Conservation (phyloP, 805 yeast genomes). For the Spathaspora hagerdaliae region DNA sequence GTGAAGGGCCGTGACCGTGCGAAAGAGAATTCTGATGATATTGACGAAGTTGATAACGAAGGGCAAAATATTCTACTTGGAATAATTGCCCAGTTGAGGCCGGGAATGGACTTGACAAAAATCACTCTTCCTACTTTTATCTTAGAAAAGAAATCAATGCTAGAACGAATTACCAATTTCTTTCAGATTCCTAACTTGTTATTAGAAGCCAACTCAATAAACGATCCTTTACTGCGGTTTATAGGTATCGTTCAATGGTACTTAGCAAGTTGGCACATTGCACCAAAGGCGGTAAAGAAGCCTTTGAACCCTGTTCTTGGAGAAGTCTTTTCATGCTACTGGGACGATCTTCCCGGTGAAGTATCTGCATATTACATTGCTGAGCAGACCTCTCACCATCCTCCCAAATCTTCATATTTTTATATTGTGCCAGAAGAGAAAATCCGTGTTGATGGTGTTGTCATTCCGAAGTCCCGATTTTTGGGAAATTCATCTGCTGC, state of each 20-base stretch:
- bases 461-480: constrained; percentile 82
- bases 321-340: constrained; percentile 84
- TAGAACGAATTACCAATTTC: constrained; percentile 90
- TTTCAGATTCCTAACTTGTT: constrained; percentile 75
- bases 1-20: not conserved
- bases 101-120: constrained; percentile 84
- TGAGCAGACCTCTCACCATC: constrained; percentile 97
- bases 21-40: constrained; percentile 52
- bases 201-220: constrained; percentile 58
- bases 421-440: constrained; percentile 77
- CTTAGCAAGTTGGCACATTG: constrained; percentile 94
- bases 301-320: constrained; percentile 95
- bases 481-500: constrained; percentile 96
- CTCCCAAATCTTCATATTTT: constrained; percentile 95
- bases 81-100: constrained; percentile 88
- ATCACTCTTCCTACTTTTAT: constrained; percentile 95
- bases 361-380: constrained; percentile 76
- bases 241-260: constrained; percentile 81
- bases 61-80: constrained; percentile 84
- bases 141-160: constrained; percentile 91
- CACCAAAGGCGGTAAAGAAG: constrained; percentile 97
- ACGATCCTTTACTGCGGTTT: constrained; percentile 66
- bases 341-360: constrained; percentile 76
- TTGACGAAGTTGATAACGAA: constrained; percentile 89
- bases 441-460: constrained; percentile 84